A percentile compares a stretch with the other conserved stretches of the same genome.
Conservation (phyloP, 768 basidiomycete genomes). For the Kwoniella bestiolae region DNA sequence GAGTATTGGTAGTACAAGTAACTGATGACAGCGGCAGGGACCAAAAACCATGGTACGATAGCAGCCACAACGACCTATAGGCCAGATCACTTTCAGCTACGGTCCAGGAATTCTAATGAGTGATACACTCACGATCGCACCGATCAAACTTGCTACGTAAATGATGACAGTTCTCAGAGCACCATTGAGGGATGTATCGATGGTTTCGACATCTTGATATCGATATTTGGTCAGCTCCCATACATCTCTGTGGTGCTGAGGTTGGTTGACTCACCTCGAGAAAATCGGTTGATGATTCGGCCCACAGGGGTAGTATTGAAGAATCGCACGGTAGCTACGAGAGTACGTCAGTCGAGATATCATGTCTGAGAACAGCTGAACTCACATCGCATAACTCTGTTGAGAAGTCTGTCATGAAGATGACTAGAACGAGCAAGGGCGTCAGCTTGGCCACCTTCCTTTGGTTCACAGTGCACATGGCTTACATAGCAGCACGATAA, state of each 20-base stretch:
- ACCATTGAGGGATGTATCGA: slow-evolving; percentile 70
- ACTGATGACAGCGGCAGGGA: slow-evolving; percentile 76
- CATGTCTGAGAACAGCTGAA: not conserved
- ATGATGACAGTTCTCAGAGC: slow-evolving; percentile 70
- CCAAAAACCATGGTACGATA: slow-evolving; percentile 79
- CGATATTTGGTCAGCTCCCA: slow-evolving; percentile 4
- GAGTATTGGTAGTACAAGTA: slow-evolving; percentile 69
- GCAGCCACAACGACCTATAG: slow-evolving; percentile 53
- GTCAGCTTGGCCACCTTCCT: slow-evolving; percentile 11
- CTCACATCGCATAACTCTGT: slow-evolving; percentile 42
- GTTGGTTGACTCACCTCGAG: slow-evolving; percentile 58
- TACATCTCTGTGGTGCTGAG: not conserved
- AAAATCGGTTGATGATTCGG: slow-evolving; percentile 84
- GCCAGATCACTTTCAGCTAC: not conserved
- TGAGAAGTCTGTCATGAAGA: slow-evolving; percentile 50
- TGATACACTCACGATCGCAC: slow-evolving; percentile 69
- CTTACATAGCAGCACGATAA: slow-evolving; percentile 46
- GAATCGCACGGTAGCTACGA: slow-evolving; percentile 46
- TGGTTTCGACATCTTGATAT: slow-evolving; percentile 70
- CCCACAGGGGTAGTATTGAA: slow-evolving; percentile 61
- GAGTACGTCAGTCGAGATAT: not conserved
- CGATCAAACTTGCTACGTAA: slow-evolving; percentile 75
- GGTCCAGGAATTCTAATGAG: too few relatives aligned
- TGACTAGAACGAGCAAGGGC: slow-evolving; percentile 9
- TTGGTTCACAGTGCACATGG: not conserved